A percentile compares a stretch with the other conserved stretches of the same genome.
phyloP scores from a whole-genome alignment of 1,139 yeast genomes.

The Pichia sp. region DNA sequence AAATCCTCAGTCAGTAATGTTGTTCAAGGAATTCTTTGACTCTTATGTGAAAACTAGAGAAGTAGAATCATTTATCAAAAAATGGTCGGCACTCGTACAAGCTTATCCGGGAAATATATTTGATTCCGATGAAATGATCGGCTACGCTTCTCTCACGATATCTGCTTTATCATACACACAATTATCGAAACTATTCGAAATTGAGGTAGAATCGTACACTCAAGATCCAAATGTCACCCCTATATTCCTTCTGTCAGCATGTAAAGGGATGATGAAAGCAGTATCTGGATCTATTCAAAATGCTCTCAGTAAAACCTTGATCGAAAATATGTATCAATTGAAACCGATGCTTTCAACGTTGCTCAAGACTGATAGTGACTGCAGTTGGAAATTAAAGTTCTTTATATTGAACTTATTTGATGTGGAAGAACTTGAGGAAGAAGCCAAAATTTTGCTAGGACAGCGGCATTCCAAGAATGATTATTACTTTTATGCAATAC shows the following conservation, averaged over 20 bases:
- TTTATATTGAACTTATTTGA: slow-evolving; percentile 48
- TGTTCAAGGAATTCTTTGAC: slow-evolving; percentile 37
- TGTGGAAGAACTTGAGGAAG: slow-evolving; percentile 32
- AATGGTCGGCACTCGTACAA: slow-evolving; percentile 42
- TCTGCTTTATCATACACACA: slow-evolving; percentile 47
- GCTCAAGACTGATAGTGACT: slow-evolving; percentile 20
- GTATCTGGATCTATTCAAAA: slow-evolving; percentile 24
- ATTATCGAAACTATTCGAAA: slow-evolving; percentile 31
- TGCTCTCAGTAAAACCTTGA: slow-evolving; percentile 22
- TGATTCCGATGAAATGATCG: slow-evolving; percentile 32
- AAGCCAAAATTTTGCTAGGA: neutral
- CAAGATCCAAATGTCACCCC: slow-evolving; percentile 20
- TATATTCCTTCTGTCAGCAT: slow-evolving; percentile 36
- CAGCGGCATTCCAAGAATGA: slow-evolving; percentile 8
- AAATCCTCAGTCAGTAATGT: slow-evolving; percentile 24
- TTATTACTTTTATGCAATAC: slow-evolving; percentile 39
- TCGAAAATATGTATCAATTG: slow-evolving; percentile 20
- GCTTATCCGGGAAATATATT: slow-evolving; percentile 26
- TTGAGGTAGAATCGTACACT: slow-evolving; percentile 20
- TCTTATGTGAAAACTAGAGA: slow-evolving; percentile 60
- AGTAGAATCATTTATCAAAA: slow-evolving; percentile 43
- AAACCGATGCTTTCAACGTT: slow-evolving; percentile 19
- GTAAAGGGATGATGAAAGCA: slow-evolving; percentile 37
- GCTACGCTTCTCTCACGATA: slow-evolving; percentile 39
- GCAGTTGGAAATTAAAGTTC: slow-evolving; percentile 45